These are phyloP conservation scores for Durotheca rogersii DNA, from an alignment of 495 filamentous ascomycete genomes.

Conservation along the genomic window DNA sequence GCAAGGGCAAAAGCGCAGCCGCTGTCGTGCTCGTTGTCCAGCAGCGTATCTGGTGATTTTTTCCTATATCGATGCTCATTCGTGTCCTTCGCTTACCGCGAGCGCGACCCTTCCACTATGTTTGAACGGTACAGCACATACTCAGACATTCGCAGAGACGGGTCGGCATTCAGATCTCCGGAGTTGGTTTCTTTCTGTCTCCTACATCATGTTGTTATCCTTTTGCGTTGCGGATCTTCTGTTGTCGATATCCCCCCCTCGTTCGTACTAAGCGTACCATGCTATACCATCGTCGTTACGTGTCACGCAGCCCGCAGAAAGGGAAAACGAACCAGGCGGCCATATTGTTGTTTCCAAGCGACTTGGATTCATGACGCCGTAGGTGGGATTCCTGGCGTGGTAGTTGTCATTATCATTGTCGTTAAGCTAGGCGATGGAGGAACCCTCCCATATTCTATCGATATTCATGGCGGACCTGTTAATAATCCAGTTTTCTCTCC, in stretches of 20 bases:
- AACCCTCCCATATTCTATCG: conserved; percentile 24
- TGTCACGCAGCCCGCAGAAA: conserved; percentile 21
- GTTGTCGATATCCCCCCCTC: conserved; percentile 32
- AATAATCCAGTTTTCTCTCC: conserved; percentile 12
- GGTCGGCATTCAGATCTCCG: conserved; percentile 32
- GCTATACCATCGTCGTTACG: conserved; percentile 32
- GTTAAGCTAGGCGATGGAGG: conserved; percentile 13
- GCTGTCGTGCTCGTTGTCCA: conserved; percentile 9
- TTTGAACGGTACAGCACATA: conserved; percentile 24
- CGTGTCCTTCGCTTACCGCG: conserved; percentile 31
- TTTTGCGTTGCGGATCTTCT: conserved; percentile 25
- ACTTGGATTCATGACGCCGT: conserved; percentile 27
- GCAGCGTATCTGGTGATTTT: conserved; percentile 24
- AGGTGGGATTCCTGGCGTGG: conserved; percentile 26
- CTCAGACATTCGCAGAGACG: conserved; percentile 24
- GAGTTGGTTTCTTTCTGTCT: conserved; percentile 31
- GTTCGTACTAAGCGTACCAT: conserved; percentile 32
- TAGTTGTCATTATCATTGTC: conserved; percentile 16
- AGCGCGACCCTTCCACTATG: conserved; percentile 23
- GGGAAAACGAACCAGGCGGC: conserved; percentile 26
- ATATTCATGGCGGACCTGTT: conserved; percentile 17
- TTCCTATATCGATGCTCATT: conserved; percentile 31
- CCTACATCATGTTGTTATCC: conserved; percentile 19
- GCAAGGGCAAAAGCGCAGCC: conserved; percentile 9
- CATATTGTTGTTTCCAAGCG: conserved; percentile 23